Base-by-base conservation (phyloP, 176 grass and related monocot species). In the Phyllostachys edulis region DNA sequence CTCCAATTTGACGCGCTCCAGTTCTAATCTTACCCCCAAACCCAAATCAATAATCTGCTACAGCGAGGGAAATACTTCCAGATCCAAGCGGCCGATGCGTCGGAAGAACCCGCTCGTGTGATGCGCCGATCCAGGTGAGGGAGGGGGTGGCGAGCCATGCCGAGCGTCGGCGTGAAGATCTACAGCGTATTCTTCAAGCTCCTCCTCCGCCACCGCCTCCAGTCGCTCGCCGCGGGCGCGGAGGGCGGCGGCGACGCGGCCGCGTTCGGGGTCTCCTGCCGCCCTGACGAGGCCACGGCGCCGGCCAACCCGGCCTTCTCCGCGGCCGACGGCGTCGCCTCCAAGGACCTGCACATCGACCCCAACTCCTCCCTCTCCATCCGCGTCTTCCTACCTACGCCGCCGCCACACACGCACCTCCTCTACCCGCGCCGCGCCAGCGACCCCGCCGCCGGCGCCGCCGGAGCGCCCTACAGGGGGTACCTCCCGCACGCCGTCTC, bases 141-240 rank as follows among this genome's bases (percentile, higher is more conserved):
- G 13, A 49, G 23, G 23, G 29, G 44, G 67, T 20, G 44, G 80
- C 46, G 63, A 82, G 84, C 72, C 86, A 97, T 97, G 92, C 94
- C 94, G 84, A 87, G 88, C 73, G 86, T 97, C 76, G 94, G 85
- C 67, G 94, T 97, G 67, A 92, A 97, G 86, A 87, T 97, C 79
- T 97, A 97, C 90, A 97, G 94, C 84, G 92, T 97, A 63, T 97
- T 97, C 92, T 97, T 97, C 92, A 97, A 97, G 90, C 77, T 97
- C 26, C 82, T 94, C 16, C 80, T 97, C 27, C 93, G 91, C 77
- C 94, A 94, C 90, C 90, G 90, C 73, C 92, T 97, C 55, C 92
- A 97, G 63, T 77, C 90, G 17, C 93, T 95, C 67, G 57, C 77
- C 6, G 15, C 32, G 2, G 11, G 7, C 18, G 47, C 47, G 24